phyloP scores from a whole-genome alignment of 2,329 filamentous ascomycete species.

The Juglanconis sp. region DNA sequence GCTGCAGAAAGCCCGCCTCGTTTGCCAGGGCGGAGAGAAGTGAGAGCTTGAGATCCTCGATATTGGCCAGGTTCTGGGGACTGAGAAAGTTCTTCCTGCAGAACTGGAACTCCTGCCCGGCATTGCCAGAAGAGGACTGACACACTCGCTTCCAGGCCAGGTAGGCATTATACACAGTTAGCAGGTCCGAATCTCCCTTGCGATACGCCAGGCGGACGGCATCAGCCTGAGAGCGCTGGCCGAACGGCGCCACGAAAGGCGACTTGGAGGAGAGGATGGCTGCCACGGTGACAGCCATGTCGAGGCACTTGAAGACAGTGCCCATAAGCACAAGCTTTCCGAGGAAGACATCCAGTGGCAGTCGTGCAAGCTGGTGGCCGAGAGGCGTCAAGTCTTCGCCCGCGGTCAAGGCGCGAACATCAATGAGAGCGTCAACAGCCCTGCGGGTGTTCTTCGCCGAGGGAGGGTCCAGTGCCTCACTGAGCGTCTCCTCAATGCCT shows the following conservation, averaged over 20 bases:
- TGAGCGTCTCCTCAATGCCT: conserved; percentile 84
- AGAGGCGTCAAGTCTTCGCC: conserved; percentile 82
- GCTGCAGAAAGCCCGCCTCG: conserved; percentile 68
- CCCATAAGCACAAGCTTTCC: conserved; percentile 90
- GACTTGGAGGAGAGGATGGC: conserved; percentile 94
- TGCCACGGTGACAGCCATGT: conserved; percentile 87
- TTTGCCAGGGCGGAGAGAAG: conserved; percentile 82
- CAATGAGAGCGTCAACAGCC: conserved; percentile 87
- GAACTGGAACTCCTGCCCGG: conserved; percentile 78
- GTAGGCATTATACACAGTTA: conserved; percentile 95
- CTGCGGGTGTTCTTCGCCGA: conserved; percentile 88
- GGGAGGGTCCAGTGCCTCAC: conserved; percentile 84
- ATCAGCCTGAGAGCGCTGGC: conserved; percentile 78
- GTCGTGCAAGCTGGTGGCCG: conserved; percentile 78
- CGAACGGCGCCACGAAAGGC: conserved; percentile 84
- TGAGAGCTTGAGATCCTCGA: conserved; percentile 94
- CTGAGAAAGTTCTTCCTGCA: conserved; percentile 94
- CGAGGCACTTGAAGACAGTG: conserved; percentile 83
- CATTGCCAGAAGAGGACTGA: conserved; percentile 52
- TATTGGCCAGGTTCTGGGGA: conserved; percentile 82
- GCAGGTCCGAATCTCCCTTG: conserved; percentile 82
- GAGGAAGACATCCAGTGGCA: conserved; percentile 90
- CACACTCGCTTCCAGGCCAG: conserved; percentile 82
- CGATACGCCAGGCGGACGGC: conserved; percentile 75
- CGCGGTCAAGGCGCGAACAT: conserved; percentile 82